Conservation (phyloP, 805 yeast species). For the Millerago galiae region DNA sequence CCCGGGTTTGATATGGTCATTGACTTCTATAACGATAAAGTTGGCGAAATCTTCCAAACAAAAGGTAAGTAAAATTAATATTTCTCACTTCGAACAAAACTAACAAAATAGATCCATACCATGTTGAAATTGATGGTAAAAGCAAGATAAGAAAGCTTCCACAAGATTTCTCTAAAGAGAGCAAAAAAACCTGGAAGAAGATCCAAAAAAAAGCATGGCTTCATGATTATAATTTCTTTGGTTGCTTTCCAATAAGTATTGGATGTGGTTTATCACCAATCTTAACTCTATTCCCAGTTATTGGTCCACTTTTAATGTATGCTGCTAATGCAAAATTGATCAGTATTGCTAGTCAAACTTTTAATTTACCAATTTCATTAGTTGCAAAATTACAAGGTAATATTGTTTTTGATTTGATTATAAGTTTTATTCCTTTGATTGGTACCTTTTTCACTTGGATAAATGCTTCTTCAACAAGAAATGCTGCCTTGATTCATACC, state of each 20-base stretch:
- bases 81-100: too few species aligned
- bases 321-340: slow-evolving; percentile 67
- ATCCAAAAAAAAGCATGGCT: slow-evolving; percentile 80
- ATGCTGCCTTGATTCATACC: slow-evolving; percentile 72
- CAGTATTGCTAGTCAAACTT: slow-evolving; percentile 47
- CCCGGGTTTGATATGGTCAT: slow-evolving; percentile 55
- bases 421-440: slow-evolving; percentile 72
- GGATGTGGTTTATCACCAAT: slow-evolving; percentile 79
- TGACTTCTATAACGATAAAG: slow-evolving; percentile 59
- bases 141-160: slow-evolving; percentile 56
- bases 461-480: slow-evolving; percentile 81
- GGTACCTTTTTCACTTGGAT: slow-evolving; percentile 79
- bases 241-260: slow-evolving; percentile 67
- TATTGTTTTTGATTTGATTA: slow-evolving; percentile 64
- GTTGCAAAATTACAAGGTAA: slow-evolving; percentile 71
- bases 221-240: slow-evolving; percentile 78
- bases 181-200: slow-evolving; percentile 62
- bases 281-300: slow-evolving; percentile 62
- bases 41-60: slow-evolving; percentile 57
- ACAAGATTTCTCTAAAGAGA: slow-evolving; percentile 47
- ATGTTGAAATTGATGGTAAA: slow-evolving; percentile 46
- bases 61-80: slow-evolving; percentile 29
- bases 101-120: slow-evolving; percentile 48
- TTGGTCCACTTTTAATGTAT: slow-evolving; percentile 85
- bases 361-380: slow-evolving; percentile 50